Evolutionary conservation across 257 asterid species (phyloP).

Genomic region (Plectranthus barbatus): DNA sequence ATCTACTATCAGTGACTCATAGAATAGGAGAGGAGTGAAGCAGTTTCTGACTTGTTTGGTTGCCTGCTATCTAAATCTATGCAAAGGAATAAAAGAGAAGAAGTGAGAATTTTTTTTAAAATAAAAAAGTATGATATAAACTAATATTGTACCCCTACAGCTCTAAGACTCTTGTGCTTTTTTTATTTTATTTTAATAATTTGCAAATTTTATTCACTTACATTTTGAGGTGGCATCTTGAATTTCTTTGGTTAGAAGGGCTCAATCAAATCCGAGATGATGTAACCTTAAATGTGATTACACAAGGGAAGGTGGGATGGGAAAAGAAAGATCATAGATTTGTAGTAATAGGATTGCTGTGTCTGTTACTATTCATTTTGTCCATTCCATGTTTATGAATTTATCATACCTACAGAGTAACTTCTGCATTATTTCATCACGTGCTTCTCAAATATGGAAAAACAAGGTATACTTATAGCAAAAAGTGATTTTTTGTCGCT

Average conservation of each 20-base stretch:
- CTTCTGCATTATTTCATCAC: not conserved
- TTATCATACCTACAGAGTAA: not conserved
- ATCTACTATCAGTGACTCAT: not conserved
- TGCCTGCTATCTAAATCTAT: not conserved
- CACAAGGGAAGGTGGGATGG: not conserved
- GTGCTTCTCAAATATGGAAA: not conserved
- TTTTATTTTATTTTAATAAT: not conserved
- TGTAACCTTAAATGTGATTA: not conserved
- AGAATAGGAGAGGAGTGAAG: not conserved
- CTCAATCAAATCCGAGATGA: not conserved
- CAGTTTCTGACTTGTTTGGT: not conserved
- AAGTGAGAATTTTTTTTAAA: not conserved
- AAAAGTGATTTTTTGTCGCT: conserved; percentile 11
- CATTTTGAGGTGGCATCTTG: conserved; percentile 2
- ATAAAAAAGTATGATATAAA: not conserved
- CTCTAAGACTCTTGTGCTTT: not conserved
- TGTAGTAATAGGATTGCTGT: not conserved
- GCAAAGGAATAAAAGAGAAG: not conserved
- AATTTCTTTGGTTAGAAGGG: not conserved
- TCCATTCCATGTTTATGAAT: not conserved
- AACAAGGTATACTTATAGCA: not conserved
- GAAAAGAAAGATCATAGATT: not conserved
- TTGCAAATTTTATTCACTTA: too few species aligned
- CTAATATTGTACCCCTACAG: not conserved
- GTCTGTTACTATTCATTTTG: not conserved